Conservation (phyloP, 2,329 filamentous ascomycete species). For the Zymoseptoria ardabiliae region DNA sequence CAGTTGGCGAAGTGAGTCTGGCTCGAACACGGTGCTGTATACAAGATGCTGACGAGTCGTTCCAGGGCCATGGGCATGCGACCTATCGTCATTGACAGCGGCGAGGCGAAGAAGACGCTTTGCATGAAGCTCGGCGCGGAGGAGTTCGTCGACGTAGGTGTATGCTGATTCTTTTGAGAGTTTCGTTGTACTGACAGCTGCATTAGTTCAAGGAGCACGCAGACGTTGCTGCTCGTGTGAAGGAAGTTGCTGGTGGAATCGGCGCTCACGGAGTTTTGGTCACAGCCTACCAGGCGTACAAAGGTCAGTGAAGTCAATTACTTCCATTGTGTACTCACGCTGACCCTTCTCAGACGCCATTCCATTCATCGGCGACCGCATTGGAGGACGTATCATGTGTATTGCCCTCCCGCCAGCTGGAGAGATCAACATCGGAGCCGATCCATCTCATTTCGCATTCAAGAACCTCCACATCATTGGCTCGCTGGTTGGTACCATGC, state of each 20-base stretch:
- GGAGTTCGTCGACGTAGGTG: constrained; percentile 42
- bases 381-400: constrained; percentile 48
- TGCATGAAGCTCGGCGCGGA: constrained; percentile 47
- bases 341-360: constrained; percentile 29
- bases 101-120: constrained; percentile 41
- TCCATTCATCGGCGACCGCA: constrained; percentile 39
- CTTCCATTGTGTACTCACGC: not conserved
- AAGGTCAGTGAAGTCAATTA: constrained; percentile 10
- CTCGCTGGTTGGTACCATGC: constrained; percentile 41
- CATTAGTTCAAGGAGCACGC: constrained; percentile 37
- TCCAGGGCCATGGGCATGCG: constrained; percentile 47
- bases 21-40: not conserved
- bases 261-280: constrained; percentile 40
- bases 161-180: not conserved
- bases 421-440: constrained; percentile 28
- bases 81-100: constrained; percentile 49
- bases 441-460: constrained; percentile 30
- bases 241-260: constrained; percentile 40
- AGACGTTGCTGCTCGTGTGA: constrained; percentile 36
- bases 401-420: constrained; percentile 33
- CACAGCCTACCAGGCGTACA: constrained; percentile 32
- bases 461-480: constrained; percentile 31
- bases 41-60: not conserved
- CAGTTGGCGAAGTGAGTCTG: constrained; percentile 37
- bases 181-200: not conserved